Evolutionary conservation across 78 protist species (phyloP).

Genomic region (Dictyostelium firmibasis): DNA sequence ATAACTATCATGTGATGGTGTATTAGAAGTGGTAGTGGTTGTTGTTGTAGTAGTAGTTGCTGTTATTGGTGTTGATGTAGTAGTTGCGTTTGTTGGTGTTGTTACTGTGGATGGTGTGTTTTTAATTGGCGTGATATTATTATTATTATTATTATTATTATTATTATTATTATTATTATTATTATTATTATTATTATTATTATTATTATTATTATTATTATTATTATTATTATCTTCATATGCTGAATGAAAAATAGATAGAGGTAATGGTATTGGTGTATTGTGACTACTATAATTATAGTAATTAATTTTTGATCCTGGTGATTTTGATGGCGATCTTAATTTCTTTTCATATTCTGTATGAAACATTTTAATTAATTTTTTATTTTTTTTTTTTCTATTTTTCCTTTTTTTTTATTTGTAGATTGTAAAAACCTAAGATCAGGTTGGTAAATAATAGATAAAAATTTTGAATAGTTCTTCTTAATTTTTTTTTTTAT

Average conservation of each 20-base stretch:
- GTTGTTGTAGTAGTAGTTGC: not conserved
- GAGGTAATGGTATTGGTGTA: not conserved
- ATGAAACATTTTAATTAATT: constrained; percentile 73
- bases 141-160: not conserved
- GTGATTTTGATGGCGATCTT: constrained; percentile 58
- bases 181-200: not conserved
- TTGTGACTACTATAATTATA: not conserved
- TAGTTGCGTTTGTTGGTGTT: not conserved
- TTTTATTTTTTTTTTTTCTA: not conserved
- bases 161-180: constrained; percentile 10
- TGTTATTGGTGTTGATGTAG: not conserved
- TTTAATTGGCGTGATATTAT: not conserved
- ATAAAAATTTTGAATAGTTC: too few relatives aligned
- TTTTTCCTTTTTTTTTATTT: not conserved
- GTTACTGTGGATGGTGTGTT: not conserved
- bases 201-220: not conserved
- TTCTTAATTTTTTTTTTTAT: too few relatives aligned
- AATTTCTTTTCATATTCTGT: constrained; percentile 64
- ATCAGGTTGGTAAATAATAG: too few relatives aligned
- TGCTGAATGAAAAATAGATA: not conserved
- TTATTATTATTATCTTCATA: not conserved
- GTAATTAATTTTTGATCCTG: constrained; percentile 16
- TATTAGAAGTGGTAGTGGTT: not conserved
- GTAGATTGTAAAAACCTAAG: too few relatives aligned
- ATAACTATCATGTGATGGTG: constrained; percentile 1